phyloP scores from a whole-genome alignment of 75 land plant species.

The Picea sitchensis region DNA sequence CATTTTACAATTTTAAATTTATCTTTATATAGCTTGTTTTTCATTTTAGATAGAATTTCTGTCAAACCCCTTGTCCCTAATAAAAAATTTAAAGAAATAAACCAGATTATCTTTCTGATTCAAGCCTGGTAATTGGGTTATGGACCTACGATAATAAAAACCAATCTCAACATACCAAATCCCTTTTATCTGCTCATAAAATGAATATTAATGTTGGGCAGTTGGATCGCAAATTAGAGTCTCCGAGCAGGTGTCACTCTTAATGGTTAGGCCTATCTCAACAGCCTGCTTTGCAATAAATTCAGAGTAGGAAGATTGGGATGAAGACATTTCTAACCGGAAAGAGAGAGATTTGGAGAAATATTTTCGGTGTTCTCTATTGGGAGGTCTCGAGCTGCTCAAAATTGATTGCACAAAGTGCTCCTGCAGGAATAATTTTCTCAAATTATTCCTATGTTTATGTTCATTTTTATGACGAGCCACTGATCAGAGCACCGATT shows the following conservation, averaged over 20 bases:
- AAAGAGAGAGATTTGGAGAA: background rate
- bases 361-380: background rate
- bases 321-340: background rate
- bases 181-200: background rate
- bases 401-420: no score
- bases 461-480: no score
- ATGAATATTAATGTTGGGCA: background rate
- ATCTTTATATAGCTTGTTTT: background rate
- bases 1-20: background rate
- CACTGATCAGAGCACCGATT: no score
- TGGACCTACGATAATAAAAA: background rate
- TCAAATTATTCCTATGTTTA: no score
- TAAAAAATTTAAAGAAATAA: background rate
- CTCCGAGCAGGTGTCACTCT: background rate
- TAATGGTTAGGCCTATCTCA: background rate
- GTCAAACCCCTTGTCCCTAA: background rate
- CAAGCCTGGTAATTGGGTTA: background rate
- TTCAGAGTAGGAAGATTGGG: background rate
- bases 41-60: background rate
- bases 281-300: background rate
- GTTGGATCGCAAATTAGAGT: background rate
- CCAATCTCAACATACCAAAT: background rate
- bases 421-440: no score
- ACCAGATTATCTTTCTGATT: background rate
- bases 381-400: no score